Conservation (phyloP, 2,329 filamentous ascomycete genomes). For the Raffaelea deltoideospora region DNA sequence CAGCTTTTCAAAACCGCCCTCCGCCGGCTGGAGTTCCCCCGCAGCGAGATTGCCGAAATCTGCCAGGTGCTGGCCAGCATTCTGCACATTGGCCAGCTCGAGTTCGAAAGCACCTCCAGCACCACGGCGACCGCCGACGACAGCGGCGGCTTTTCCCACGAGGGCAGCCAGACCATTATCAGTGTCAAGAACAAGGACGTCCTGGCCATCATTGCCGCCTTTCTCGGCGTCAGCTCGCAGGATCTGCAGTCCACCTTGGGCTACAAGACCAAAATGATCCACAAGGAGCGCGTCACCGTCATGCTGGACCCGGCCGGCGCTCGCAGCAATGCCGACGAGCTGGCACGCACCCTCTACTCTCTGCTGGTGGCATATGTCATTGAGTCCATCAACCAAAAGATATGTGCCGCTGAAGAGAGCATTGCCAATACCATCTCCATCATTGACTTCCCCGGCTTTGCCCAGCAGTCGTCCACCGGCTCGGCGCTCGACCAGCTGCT, state of each 20-base stretch:
- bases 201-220: conserved; percentile 75
- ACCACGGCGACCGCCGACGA: conserved; percentile 74
- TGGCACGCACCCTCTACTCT: conserved; percentile 85
- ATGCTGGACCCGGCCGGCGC: conserved; percentile 92
- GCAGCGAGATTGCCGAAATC: conserved; percentile 88
- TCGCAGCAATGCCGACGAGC: conserved; percentile 80
- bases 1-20: conserved; percentile 95
- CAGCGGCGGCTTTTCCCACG: conserved; percentile 90
- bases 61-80: conserved; percentile 90
- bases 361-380: conserved; percentile 88
- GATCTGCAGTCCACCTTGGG: conserved; percentile 80
- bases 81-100: conserved; percentile 92
- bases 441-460: conserved; percentile 91
- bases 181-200: conserved; percentile 89
- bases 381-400: conserved; percentile 77
- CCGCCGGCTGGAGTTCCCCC: conserved; percentile 83
- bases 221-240: conserved; percentile 67
- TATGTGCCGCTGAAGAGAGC: conserved; percentile 74
- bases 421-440: conserved; percentile 91
- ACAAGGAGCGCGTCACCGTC: conserved; percentile 92
- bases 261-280: conserved; percentile 93
- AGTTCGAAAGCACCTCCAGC: conserved; percentile 70
- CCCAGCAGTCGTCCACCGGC: conserved; percentile 67
- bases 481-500: conserved; percentile 84
- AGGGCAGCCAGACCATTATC: conserved; percentile 75